Conservation (phyloP, 2,329 filamentous ascomycete genomes). For the Cladosporium sphaerospermum region DNA sequence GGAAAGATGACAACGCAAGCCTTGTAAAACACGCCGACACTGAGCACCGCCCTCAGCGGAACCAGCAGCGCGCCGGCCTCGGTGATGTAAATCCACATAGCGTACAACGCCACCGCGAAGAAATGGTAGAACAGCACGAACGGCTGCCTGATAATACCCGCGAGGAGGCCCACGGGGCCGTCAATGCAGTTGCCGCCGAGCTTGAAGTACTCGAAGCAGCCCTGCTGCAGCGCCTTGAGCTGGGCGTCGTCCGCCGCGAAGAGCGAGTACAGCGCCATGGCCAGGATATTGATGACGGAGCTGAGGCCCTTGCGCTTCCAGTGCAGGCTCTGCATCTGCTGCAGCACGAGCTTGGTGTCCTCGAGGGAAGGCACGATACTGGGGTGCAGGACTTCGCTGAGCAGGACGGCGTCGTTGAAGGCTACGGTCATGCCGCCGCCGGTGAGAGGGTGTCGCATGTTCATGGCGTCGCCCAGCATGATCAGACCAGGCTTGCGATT, state of each 20-base stretch:
- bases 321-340: conserved; percentile 71
- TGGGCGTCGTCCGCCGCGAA: conserved; percentile 80
- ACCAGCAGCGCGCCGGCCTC: conserved; percentile 38
- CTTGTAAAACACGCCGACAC: conserved; percentile 48
- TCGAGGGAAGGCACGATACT: conserved; percentile 61
- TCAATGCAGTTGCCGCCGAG: conserved; percentile 64
- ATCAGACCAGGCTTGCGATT: conserved; percentile 67
- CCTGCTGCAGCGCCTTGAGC: conserved; percentile 73
- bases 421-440: conserved; percentile 98
- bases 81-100: conserved; percentile 64
- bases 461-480: conserved; percentile 87
- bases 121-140: conserved; percentile 83
- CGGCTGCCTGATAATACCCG: conserved; percentile 72
- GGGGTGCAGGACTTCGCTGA: conserved; percentile 68
- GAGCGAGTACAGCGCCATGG: conserved; percentile 82
- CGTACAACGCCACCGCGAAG: conserved; percentile 84
- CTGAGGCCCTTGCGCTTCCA: conserved; percentile 78
- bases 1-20: conserved; percentile 48
- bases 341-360: conserved; percentile 59
- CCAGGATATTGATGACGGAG: conserved; percentile 94
- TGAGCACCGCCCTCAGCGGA: conserved; percentile 33
- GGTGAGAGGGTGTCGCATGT: conserved; percentile 98
- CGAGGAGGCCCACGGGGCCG: conserved; percentile 75
- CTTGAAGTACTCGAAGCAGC: conserved; percentile 91
- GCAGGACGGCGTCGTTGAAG: conserved; percentile 80